These are phyloP conservation scores for Diospyros kaki DNA, from an alignment of 148 eudicot species.

Conservation along the genomic window DNA sequence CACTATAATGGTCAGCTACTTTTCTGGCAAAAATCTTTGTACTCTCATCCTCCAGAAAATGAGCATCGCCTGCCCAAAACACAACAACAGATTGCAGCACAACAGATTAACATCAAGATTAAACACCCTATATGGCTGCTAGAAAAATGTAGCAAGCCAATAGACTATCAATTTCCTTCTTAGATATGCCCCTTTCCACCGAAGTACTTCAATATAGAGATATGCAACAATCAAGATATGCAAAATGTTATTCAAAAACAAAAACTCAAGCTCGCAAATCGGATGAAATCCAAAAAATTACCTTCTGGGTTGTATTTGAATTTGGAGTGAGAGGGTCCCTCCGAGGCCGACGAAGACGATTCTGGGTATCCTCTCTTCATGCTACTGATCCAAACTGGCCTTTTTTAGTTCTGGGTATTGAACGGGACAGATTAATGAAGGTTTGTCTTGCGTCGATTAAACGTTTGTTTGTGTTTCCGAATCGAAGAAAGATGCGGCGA, in stretches of 20 bases:
- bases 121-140: background rate
- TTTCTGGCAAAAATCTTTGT: constrained; percentile 60
- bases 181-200: background rate
- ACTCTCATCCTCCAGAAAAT: constrained; percentile 62
- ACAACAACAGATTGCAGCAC: background rate
- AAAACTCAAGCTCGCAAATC: background rate
- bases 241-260: background rate
- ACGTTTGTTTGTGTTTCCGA: background rate
- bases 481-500: background rate
- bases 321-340: constrained; percentile 76
- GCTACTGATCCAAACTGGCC: background rate
- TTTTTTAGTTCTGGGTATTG: background rate
- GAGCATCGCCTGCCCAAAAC: constrained; percentile 44
- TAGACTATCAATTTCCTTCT: background rate
- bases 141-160: background rate
- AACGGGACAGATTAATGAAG: no score
- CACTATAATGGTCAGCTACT: constrained; percentile 99
- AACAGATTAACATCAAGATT: background rate
- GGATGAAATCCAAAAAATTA: constrained; percentile 13
- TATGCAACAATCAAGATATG: background rate
- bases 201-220: background rate
- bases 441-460: background rate
- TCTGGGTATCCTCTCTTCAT: constrained; percentile 87
- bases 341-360: constrained; percentile 56
- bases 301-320: constrained; percentile 69